Base-by-base conservation (phyloP, 306 rosid species). In the Benincasa hispida region DNA sequence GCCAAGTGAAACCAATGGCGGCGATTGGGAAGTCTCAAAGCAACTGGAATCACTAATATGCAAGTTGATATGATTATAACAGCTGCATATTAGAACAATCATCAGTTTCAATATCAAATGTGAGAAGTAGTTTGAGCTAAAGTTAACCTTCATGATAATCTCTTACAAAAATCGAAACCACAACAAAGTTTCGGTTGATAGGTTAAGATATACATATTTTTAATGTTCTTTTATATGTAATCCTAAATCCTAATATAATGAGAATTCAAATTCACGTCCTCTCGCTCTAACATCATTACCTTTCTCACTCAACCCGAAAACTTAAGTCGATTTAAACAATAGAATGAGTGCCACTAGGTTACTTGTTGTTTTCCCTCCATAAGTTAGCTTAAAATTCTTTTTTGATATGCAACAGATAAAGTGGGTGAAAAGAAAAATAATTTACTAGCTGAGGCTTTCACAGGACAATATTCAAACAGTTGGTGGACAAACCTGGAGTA, bases 1-100 rank as follows among this genome's bases (percentile, higher is more conserved):
- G 99, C 96, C 56, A 90, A 80, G 83, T 92, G 98, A 88, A 90
- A 76, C 99, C 99, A 95, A 34, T 83, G 82, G 50, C 60, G 87
- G 62, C 53, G 84, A 17, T 89, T 82, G 54, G 79, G 86, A 27
- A 78, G 79, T 77, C 77, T 86, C 24, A 95, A 63, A 8, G 68
- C 86, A 2, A 78, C 17, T 57, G 99, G 98, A 81, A 89, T 68
- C 81, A 85, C 90, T 1, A 90, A 93, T 34, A 89, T 18, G n/a
- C 85, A 81, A 51, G 78, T 2, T 45, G 98, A 86, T 82, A 87
- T 72, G 50, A 87, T 39, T 28, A 95, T 80, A 62, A 95, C 92
- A 34, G 86, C 99, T 95, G 91, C 81, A 85, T 66, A 30, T 76
- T 8, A 74, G 45, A 73, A 67, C 10, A 79, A 50, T 17, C n/a